Conservation (phyloP, 2,329 filamentous ascomycete genomes). For the Stagonosporopsis tanaceti region DNA sequence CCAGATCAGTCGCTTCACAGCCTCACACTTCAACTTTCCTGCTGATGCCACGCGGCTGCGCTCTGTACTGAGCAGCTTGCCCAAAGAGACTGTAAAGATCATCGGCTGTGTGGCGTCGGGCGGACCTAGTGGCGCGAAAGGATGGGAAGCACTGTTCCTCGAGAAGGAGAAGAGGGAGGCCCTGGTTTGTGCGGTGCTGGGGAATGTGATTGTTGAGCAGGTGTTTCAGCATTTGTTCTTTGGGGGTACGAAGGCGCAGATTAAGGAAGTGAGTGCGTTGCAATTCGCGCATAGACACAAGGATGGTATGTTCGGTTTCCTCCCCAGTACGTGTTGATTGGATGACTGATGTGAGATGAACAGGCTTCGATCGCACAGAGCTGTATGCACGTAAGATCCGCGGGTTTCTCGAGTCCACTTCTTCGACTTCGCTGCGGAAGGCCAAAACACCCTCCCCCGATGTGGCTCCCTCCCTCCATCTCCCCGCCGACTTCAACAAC, state of each 20-base stretch:
- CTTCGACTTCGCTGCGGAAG: not conserved
- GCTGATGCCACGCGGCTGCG: not conserved
- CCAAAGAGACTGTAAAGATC: slow-evolving; percentile 29
- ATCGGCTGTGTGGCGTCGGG: slow-evolving; percentile 38
- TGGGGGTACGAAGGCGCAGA: slow-evolving; percentile 22
- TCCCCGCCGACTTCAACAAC: slow-evolving; percentile 34
- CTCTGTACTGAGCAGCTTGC: slow-evolving; percentile 4
- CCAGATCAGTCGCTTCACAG: slow-evolving; percentile 28
- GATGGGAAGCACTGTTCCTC: slow-evolving; percentile 39
- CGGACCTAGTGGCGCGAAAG: slow-evolving; percentile 29
- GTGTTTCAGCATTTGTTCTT: slow-evolving; percentile 40
- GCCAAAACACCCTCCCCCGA: not conserved
- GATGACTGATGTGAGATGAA: not conserved
- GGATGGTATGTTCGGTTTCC: slow-evolving; percentile 31
- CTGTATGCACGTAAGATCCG: slow-evolving; percentile 22
- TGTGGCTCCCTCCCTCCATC: slow-evolving; percentile 1
- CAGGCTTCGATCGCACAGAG: slow-evolving; percentile 33
- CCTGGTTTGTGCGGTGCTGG: slow-evolving; percentile 38
- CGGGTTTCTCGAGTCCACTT: not conserved
- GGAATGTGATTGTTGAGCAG: slow-evolving; percentile 43
- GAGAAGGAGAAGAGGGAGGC: slow-evolving; percentile 28
- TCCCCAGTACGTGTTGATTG: not conserved
- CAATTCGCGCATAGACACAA: slow-evolving; percentile 21
- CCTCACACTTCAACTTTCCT: slow-evolving; percentile 17
- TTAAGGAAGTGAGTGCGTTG: slow-evolving; percentile 10